Conservation (phyloP, 129 eudicot genomes). For the Chrysanthemum seticuspe region DNA sequence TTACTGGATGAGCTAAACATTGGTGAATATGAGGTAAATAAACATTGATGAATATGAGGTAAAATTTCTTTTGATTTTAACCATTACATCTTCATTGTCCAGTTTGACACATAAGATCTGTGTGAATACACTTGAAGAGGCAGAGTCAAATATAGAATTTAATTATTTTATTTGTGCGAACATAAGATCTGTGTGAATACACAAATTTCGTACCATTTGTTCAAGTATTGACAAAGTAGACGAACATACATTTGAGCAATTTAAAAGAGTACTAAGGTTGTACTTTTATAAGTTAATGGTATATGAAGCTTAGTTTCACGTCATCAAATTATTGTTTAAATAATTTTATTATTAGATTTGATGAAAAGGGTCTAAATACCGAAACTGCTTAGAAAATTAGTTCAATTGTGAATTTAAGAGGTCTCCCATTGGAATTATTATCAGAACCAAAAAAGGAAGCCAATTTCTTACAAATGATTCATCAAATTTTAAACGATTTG, state of each 20-base stretch:
- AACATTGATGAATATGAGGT: slow-evolving; percentile 42
- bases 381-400: slow-evolving; percentile 72
- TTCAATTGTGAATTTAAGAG: slow-evolving; percentile 58
- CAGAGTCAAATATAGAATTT: too few species aligned
- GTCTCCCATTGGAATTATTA: slow-evolving; percentile 62
- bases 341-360: slow-evolving; percentile 46
- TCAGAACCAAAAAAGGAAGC: slow-evolving; percentile 53
- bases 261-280: too few species aligned
- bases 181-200: too few species aligned
- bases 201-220: too few species aligned
- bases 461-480: slow-evolving; percentile 49
- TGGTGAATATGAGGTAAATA: slow-evolving; percentile 46
- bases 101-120: too few species aligned
- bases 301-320: too few species aligned
- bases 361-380: slow-evolving; percentile 71
- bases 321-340: background rate
- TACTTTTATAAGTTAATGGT: too few species aligned
- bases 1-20: slow-evolving; percentile 71
- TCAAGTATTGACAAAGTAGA: too few species aligned
- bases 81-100: background rate
- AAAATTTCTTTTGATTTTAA: slow-evolving; percentile 4
- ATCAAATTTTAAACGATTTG: slow-evolving; percentile 59
- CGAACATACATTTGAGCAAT: too few species aligned
- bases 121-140: too few species aligned
- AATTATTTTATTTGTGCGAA: too few species aligned